Base-by-base conservation (phyloP, 768 basidiomycete genomes). In the Boletus subcaerulescens region DNA sequence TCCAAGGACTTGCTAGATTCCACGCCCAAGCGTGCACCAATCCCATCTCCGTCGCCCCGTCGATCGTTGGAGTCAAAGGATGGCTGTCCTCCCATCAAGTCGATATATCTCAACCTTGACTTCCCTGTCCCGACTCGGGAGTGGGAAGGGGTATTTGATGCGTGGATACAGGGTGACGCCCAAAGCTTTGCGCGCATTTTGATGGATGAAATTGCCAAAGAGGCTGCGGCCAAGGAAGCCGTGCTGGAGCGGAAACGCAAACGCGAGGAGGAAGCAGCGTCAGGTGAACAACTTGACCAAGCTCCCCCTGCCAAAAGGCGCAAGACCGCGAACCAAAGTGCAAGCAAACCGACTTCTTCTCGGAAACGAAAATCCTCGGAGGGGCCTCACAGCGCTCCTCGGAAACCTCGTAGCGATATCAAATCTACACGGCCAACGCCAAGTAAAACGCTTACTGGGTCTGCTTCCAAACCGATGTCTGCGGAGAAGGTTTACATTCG, bases 101-200 rank as follows among this genome's bases (percentile, higher is more conserved):
- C 87, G 5, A 77, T 95, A 17, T 93, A 91, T 70, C 77, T 96
- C 53, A 96, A 96, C 69, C 72, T 89, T 38, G 92, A 95, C 57
- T 92, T 92, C 67, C 91, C 91, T 1, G 83, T 86, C 10, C 91
- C 91, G 4, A 85, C 85, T 9, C 77, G 87, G 50, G 91, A 93
- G 58, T 95, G 91, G 92, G 88, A 90, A 57, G 88, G 85, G 9
- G 86, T 95, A 4, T 95, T 97, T 60, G 93, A 97, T 70, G 80
- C 82, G 38, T 96, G 92, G 90, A 70, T 93, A 51, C 84, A 93
- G 62, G 92, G 93, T 2, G 93, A 96, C 65, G 86, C 89, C 3
- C 94, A 97, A 68, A 66, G 65, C 15, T 94, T 95, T 70, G 88
- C 91, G 6, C 71, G 73, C 38, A 67, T 83, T 55, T 66, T 91